Conservation (phyloP, 2,329 filamentous ascomycete genomes). For the Chrysoporthe austroafricana region DNA sequence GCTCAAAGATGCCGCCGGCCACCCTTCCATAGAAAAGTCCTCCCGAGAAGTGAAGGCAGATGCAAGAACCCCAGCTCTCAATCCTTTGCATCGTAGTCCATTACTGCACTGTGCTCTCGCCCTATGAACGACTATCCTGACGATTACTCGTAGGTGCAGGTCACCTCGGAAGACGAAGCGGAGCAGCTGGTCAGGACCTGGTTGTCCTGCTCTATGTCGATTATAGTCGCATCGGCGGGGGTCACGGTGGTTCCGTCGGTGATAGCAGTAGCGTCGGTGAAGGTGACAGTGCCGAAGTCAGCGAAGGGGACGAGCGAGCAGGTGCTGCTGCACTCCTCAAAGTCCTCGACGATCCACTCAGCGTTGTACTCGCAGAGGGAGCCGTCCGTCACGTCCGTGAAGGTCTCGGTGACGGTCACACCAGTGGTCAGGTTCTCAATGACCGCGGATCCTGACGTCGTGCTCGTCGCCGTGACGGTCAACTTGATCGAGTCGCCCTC, state of each 20-base stretch:
- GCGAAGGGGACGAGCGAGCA: slow-evolving; percentile 47
- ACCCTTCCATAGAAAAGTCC: background rate
- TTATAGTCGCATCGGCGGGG: slow-evolving; percentile 60
- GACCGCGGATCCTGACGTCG: slow-evolving; percentile 46
- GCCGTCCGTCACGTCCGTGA: slow-evolving; percentile 45
- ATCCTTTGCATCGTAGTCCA: background rate
- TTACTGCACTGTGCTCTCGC: background rate
- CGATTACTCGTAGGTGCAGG: slow-evolving; percentile 41
- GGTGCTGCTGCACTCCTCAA: slow-evolving; percentile 38
- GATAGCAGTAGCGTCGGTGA: slow-evolving; percentile 41
- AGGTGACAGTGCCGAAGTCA: slow-evolving; percentile 51
- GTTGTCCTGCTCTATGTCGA: slow-evolving; percentile 68
- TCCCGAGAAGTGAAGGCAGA: background rate
- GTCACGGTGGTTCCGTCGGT: slow-evolving; percentile 39
- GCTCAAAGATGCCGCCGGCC: background rate
- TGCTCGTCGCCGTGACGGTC: slow-evolving; percentile 43
- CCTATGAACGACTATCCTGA: too few relatives aligned
- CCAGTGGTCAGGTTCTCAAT: slow-evolving; percentile 56
- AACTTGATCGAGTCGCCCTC: slow-evolving; percentile 35
- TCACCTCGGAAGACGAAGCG: slow-evolving; percentile 27
- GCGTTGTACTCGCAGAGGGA: slow-evolving; percentile 59
- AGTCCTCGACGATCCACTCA: slow-evolving; percentile 67
- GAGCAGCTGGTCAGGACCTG: slow-evolving; percentile 49
- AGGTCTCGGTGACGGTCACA: slow-evolving; percentile 52
- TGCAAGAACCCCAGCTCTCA: background rate